These are phyloP conservation scores for Tritrichomonas musculus DNA, from an alignment of 208 protist species.

Conservation along the genomic window DNA sequence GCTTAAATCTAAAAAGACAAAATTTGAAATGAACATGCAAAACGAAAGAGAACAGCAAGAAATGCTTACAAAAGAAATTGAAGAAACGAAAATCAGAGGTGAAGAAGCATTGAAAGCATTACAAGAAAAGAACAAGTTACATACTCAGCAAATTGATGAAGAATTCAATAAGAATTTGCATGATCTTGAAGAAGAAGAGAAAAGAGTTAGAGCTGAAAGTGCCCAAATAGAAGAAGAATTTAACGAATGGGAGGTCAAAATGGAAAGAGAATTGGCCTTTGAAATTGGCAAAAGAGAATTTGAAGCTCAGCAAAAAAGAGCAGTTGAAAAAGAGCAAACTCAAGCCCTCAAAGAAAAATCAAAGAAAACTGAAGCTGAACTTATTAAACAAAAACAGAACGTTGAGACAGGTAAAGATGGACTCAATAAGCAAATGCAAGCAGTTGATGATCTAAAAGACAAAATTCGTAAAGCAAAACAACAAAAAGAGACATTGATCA, in stretches of 20 bases:
- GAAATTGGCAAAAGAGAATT: conserved; percentile 2
- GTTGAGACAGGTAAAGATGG: neutral
- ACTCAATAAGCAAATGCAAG: neutral
- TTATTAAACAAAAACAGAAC: neutral
- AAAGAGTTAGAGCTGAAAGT: neutral
- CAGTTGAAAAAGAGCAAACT: neutral
- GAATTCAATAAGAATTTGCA: neutral
- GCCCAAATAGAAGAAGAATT: neutral
- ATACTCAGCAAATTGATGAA: neutral
- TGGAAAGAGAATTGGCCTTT: neutral
- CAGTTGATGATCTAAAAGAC: neutral
- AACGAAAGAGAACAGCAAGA: conserved; percentile 8
- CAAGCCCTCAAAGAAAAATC: neutral
- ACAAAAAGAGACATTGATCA: neutral
- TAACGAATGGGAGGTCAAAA: neutral
- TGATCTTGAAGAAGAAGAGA: neutral
- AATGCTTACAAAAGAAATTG: neutral
- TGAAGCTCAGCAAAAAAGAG: neutral
- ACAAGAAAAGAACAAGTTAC: neutral
- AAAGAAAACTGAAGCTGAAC: neutral
- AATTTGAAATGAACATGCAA: neutral
- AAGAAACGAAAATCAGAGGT: neutral
- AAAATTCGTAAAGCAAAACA: neutral
- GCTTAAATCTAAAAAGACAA: neutral
- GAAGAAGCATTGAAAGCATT: neutral